These are phyloP conservation scores for Striga asiatica DNA, from an alignment of 257 asterid genomes.

Conservation along the genomic window DNA sequence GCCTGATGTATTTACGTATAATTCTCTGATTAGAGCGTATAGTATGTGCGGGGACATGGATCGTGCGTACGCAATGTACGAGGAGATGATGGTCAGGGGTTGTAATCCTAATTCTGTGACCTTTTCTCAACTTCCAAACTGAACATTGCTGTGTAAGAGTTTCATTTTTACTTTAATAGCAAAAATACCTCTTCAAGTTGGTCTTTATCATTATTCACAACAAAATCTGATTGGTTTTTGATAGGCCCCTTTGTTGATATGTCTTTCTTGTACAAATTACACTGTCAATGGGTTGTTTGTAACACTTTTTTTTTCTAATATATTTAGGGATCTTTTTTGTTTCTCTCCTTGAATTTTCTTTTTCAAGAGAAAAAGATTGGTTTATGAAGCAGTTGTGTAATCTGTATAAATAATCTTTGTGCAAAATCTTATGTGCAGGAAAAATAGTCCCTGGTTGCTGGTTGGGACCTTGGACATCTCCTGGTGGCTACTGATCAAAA, in stretches of 20 bases:
- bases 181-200: background rate
- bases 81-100: conserved; percentile 83
- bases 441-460: background rate
- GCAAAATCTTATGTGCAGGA: conserved; percentile 16
- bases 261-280: too few species aligned
- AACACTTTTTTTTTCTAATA: background rate
- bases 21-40: conserved; percentile 79
- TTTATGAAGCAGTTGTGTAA: background rate
- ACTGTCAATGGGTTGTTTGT: background rate
- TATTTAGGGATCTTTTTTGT: background rate
- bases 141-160: conserved; percentile 11
- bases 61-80: conserved; percentile 67
- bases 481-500: background rate
- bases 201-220: too few species aligned
- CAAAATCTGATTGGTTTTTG: too few species aligned
- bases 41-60: conserved; percentile 62
- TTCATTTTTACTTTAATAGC: background rate
- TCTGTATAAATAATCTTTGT: background rate
- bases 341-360: too few species aligned
- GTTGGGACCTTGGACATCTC: conserved; percentile 3
- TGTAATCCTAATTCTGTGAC: conserved; percentile 76
- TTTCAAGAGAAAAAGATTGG: too few species aligned
- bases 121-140: conserved; percentile 87
- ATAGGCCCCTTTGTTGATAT: too few species aligned
- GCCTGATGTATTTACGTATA: conserved; percentile 78